Evolutionary conservation across 768 basidiomycete species (phyloP), one percentile per base, ranked within the genome.

Genomic region (Coprinopsis cinerea): DNA sequence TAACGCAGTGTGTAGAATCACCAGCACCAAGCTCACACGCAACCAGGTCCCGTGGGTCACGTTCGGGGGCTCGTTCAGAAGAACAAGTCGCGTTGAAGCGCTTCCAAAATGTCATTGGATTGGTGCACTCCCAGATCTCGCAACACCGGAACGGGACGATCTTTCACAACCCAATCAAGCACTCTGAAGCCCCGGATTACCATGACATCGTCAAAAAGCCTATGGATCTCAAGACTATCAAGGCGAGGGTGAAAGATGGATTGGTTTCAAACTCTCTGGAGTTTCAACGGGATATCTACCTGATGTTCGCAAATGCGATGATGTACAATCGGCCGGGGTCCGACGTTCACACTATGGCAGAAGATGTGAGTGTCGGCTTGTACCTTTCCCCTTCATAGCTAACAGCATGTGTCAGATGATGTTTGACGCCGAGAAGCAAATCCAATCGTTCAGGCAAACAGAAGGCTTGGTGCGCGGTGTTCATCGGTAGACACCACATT

Each of bases 251-350:
- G 50, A 88, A 87, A 58, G 91, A 94, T 57, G 92, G 92, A 0
- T 54, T 78, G 2, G 92, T 96, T 41, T 70, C 77, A 3, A 91
- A 79, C 56, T 88, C 90, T 1, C 74, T 85, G 26, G 92, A 97
- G 61, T 96, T 86, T 59, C 88, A 94, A 61, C 75, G 92, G 54
- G 95, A 96, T 58, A 79, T 94, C 9, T 85, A 82, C 61, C 73
- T 96, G 54, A 95, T 97, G 86, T 95, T 96, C 65, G 88, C 92
- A 6, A 97, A 98, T 64, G 90, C 95, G 3, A 85, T 95, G 82
- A 92, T 97, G 88, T 98, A 92, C 64, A 98, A 98, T 56, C 73
- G 85, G 41, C 87, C 90, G 1, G 82, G 81, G 3, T 88, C 85
- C 14, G 88, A 91, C 61, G 85, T 95, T n/a, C 82, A 85, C 54